Percentiles rank a stretch among this genome's conserved stretches.
phyloP scores from a whole-genome alignment of 192 early-diverging fungal species.

The Gigaspora rosea region DNA sequence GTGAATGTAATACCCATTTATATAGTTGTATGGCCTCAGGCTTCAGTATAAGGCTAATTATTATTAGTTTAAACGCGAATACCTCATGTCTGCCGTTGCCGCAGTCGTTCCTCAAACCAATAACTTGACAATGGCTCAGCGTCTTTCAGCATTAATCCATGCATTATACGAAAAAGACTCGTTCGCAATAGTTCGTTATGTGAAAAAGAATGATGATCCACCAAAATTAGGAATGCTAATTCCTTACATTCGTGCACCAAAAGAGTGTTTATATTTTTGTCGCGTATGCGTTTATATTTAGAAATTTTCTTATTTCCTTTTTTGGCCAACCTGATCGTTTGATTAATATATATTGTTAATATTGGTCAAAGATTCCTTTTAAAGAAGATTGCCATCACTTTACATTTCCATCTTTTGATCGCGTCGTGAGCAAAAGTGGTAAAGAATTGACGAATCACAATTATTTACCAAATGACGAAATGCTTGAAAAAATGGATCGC shows the following conservation, averaged over 20 bases:
- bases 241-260: conserved; percentile 47
- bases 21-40: too few species aligned
- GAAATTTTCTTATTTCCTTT: background rate
- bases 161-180: conserved; percentile 52
- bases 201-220: conserved; percentile 43
- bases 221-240: conserved; percentile 68
- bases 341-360: background rate
- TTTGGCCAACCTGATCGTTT: background rate
- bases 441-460: conserved; percentile 49
- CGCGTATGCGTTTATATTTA: background rate
- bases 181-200: conserved; percentile 66
- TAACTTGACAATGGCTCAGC: conserved; percentile 35
- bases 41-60: too few species aligned
- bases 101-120: conserved; percentile 52
- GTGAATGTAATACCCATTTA: conserved; percentile 35
- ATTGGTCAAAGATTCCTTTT: conserved; percentile 58
- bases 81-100: conserved; percentile 55
- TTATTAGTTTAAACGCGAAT: conserved; percentile 56
- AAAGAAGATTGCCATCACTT: conserved; percentile 62
- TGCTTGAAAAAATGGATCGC: conserved; percentile 50
- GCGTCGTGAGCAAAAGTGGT: conserved; percentile 41
- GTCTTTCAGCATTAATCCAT: conserved; percentile 56
- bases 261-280: conserved; percentile 49
- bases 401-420: conserved; percentile 54
- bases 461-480: conserved; percentile 52